Base-by-base conservation (phyloP, 2,329 filamentous ascomycete genomes). In the Verticillium nonalfalfae region DNA sequence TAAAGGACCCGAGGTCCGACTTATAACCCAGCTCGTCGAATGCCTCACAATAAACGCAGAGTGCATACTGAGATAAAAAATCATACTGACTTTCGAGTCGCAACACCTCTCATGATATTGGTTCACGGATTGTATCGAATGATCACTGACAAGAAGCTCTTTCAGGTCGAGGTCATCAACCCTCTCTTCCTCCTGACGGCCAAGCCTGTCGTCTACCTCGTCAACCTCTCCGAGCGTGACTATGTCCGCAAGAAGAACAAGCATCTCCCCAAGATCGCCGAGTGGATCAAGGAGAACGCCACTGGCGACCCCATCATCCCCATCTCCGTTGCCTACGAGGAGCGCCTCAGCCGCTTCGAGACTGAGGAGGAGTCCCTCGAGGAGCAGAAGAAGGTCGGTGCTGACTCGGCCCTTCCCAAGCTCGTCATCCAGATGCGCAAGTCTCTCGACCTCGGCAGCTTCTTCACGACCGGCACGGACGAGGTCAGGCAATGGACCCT, bases 21-120 rank as follows among this genome's bases (percentile, higher is more conserved):
- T 83, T 82, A 91, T 93, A 96, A 91, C 95, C 95, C 95, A 99
- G 95, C 95, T 99, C 95, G 90, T 97, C 89, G 94, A 98, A 89
- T 86, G 85, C 86, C 90, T 90, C 87, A 84, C 26, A 79, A 75
- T 77, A 79, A 86, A 91, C 87, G 85, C 84, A 82, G 90, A 91
- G 90, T 83, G 82, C 83, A 85, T 87, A 74, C 79, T 97, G 94
- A 96, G 93, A 97, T 89, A 83, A 90, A 82, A 80, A 63, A 58
- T 52, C 50, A 54, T 59, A 35, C 58, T 59, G 58, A 59, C 40
- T 34, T 36, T 52, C 45, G 58, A 55, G 54, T 56, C 33, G 54
- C 33, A 33, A 34, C 18, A 13, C 34, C 26, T 21, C 6, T 56
- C 7, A 34, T 56, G 54, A 35, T 70, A 26, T 60, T 54, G 61